Evolutionary conservation across 768 basidiomycete species (phyloP).

Genomic region (Tricholoma hemisulphureum): DNA sequence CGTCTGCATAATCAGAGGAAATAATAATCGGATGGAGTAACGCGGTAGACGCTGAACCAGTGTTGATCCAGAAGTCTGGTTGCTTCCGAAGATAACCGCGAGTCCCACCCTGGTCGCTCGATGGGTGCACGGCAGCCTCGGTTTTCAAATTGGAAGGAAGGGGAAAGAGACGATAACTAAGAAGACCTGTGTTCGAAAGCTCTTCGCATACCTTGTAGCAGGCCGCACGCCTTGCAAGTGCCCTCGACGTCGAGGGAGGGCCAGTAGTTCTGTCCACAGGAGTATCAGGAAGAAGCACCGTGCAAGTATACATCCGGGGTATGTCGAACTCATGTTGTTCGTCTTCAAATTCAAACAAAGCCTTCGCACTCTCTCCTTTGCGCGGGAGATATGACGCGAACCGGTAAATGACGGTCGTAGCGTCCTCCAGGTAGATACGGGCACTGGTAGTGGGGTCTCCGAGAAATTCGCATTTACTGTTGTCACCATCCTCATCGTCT

Average conservation of each 20-base stretch:
- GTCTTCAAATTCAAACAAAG: conserved; percentile 42
- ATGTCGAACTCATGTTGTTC: conserved; percentile 27
- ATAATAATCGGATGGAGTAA: conserved; percentile 61
- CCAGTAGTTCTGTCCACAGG: conserved; percentile 44
- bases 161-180: conserved; percentile 53
- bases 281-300: conserved; percentile 44
- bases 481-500: conserved; percentile 50
- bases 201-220: conserved; percentile 55
- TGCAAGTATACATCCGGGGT: conserved; percentile 42
- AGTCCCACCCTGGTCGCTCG: conserved; percentile 38
- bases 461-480: conserved; percentile 37
- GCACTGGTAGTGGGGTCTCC: conserved; percentile 63
- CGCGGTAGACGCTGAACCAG: conserved; percentile 22
- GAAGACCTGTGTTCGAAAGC: conserved; percentile 47
- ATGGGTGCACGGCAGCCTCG: conserved; percentile 6
- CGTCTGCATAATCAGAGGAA: conserved; percentile 31
- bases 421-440: conserved; percentile 57
- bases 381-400: conserved; percentile 34
- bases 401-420: conserved; percentile 54
- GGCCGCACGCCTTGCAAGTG: conserved; percentile 57
- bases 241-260: conserved; percentile 41
- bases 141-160: conserved; percentile 23
- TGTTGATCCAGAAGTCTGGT: conserved; percentile 68
- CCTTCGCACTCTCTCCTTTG: conserved; percentile 8
- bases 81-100: conserved; percentile 55